Conservation (phyloP, 352 stramenopile genomes). For the Globisporangium alternatum region DNA sequence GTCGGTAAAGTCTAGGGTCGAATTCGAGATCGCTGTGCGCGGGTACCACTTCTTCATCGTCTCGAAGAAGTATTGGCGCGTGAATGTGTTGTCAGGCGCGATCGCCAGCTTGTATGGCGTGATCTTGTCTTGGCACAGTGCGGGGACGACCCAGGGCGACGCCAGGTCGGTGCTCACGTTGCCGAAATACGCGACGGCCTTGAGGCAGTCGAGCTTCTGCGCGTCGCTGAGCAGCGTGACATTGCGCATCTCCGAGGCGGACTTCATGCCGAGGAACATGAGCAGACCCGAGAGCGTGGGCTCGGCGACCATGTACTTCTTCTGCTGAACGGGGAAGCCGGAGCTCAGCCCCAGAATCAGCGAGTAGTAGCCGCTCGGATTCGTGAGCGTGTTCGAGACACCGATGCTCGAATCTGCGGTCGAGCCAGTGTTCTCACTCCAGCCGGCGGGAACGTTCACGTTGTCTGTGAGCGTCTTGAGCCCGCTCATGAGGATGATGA, state of each 20-base stretch:
- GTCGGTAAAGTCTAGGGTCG: constrained; percentile 7
- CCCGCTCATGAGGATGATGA: constrained; percentile 42
- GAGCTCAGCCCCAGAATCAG: constrained; percentile 9
- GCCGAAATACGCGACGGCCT: constrained; percentile 22
- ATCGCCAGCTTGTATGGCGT: constrained; percentile 55
- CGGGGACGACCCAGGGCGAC: constrained; percentile 33
- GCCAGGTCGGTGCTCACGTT: constrained; percentile 33
- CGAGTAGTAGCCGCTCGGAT: neutral
- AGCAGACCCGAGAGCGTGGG: constrained; percentile 53
- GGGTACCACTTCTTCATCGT: constrained; percentile 58
- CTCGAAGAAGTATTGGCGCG: constrained; percentile 64
- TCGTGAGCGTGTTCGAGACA: neutral
- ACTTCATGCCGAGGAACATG: constrained; percentile 34
- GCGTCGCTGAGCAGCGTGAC: constrained; percentile 15
- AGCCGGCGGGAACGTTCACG: constrained; percentile 58
- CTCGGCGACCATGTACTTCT: constrained; percentile 43
- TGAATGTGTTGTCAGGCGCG: constrained; percentile 52
- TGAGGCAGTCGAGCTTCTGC: constrained; percentile 22
- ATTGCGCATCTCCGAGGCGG: constrained; percentile 20
- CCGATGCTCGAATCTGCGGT: constrained; percentile 4
- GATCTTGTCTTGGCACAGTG: constrained; percentile 27
- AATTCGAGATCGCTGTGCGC: constrained; percentile 24
- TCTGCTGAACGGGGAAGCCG: constrained; percentile 2
- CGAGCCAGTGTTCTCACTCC: constrained; percentile 29
- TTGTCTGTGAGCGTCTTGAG: constrained; percentile 56